Evolutionary conservation across 2,329 filamentous ascomycete genomes (phyloP).

Genomic region (Cladophialophora immunda): DNA sequence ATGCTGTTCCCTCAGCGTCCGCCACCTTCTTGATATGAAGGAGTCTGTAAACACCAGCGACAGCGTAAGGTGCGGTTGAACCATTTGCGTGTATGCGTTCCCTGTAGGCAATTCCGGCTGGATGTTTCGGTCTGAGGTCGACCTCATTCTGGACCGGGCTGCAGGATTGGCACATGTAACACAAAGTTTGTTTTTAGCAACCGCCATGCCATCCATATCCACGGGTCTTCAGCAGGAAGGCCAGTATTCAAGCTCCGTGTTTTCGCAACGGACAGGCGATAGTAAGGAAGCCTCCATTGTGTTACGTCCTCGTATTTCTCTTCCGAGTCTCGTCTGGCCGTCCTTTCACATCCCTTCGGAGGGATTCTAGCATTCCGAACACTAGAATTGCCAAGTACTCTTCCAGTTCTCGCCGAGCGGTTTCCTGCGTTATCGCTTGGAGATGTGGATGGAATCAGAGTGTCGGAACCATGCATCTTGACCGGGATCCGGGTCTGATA

Average conservation of each 20-base stretch:
- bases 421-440: background rate
- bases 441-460: background rate
- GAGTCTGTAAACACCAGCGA: background rate
- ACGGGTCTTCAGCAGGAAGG: background rate
- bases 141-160: background rate
- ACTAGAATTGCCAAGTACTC: background rate
- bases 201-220: conserved; percentile 3
- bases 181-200: conserved; percentile 1
- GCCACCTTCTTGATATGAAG: background rate
- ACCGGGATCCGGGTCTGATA: background rate
- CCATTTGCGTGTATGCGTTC: background rate
- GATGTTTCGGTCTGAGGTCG: background rate
- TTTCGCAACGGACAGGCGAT: background rate
- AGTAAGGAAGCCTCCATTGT: background rate
- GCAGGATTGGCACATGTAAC: background rate
- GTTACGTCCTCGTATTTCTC: background rate
- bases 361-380: background rate
- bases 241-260: background rate
- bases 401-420: background rate
- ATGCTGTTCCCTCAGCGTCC: background rate
- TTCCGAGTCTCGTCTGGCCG: background rate
- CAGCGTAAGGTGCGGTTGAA: background rate
- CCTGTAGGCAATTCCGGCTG: background rate
- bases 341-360: background rate
- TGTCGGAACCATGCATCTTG: background rate